phyloP scores from a whole-genome alignment of 2,329 filamentous ascomycete species.

The Trichoderma harzianum region DNA sequence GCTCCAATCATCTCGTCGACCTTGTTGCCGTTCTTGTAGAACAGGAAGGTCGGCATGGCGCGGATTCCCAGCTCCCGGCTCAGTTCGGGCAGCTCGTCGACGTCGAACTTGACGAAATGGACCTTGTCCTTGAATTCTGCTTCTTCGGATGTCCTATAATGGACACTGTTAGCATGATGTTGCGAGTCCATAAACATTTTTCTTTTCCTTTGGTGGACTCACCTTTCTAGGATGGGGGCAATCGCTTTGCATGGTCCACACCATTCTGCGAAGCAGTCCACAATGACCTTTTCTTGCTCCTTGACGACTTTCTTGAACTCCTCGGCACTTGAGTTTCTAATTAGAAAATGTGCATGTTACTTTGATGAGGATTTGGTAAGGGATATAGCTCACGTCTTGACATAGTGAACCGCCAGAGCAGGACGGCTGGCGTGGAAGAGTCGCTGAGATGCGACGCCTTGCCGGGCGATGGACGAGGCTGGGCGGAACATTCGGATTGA shows the following conservation, averaged over 20 bases:
- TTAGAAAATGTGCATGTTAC: background rate
- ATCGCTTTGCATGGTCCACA: conserved; percentile 93
- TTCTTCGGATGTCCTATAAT: conserved; percentile 27
- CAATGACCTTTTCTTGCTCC: conserved; percentile 58
- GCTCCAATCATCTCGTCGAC: conserved; percentile 72
- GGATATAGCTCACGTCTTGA: conserved; percentile 33
- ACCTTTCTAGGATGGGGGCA: conserved; percentile 60
- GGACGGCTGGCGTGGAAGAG: conserved; percentile 37
- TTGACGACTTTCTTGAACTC: conserved; percentile 57
- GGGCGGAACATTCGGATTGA: conserved; percentile 17
- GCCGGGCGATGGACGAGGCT: conserved; percentile 23
- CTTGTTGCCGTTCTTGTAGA: conserved; percentile 78
- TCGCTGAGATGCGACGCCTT: conserved; percentile 17
- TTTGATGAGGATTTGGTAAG: background rate
- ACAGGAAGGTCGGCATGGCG: conserved; percentile 87
- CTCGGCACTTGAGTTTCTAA: conserved; percentile 43
- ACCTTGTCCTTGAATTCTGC: conserved; percentile 55
- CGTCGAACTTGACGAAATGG: conserved; percentile 85
- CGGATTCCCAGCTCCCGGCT: conserved; percentile 73
- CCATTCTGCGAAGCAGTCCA: conserved; percentile 89
- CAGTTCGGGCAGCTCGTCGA: conserved; percentile 74
- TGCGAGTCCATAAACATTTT: background rate
- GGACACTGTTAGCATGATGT: background rate
- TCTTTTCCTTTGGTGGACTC: conserved; percentile 15
- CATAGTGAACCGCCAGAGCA: conserved; percentile 45